Evolutionary conservation across 805 yeast genomes (phyloP).

Genomic region (Komagataella populi): DNA sequence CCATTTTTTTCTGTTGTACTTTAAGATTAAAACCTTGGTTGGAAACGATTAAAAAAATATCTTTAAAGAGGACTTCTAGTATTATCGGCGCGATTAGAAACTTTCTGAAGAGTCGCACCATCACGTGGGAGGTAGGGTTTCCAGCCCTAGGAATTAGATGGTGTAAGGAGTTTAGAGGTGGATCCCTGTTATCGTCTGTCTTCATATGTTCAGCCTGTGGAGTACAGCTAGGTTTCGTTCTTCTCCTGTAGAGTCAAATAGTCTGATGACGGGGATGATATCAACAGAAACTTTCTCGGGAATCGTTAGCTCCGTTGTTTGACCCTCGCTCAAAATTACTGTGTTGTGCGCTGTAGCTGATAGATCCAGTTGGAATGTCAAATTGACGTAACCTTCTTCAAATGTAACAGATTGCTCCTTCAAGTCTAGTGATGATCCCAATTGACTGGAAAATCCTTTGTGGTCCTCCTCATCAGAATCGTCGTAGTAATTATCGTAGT

Average conservation of each 20-base stretch:
- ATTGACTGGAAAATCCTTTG: background rate
- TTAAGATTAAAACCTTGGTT: constrained; percentile 64
- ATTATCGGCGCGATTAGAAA: constrained; percentile 51
- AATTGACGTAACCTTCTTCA: background rate
- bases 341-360: background rate
- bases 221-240: constrained; percentile 11
- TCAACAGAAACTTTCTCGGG: constrained; percentile 8
- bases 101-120: constrained; percentile 57
- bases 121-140: background rate
- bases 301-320: background rate
- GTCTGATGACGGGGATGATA: constrained; percentile 13
- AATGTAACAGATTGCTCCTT: background rate
- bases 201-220: constrained; percentile 4
- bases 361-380: background rate
- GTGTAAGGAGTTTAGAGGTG: background rate
- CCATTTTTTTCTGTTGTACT: constrained; percentile 54
- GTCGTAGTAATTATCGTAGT: constrained; percentile 25
- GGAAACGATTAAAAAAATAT: background rate
- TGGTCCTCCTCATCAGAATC: constrained; percentile 16
- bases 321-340: background rate
- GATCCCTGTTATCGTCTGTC: background rate
- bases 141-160: background rate
- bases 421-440: background rate
- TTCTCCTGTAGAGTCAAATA: constrained; percentile 15
- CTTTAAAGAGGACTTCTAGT: background rate